A percentile compares a stretch with the other conserved stretches of the same genome.
Conservation (phyloP, 768 basidiomycete species). For the Neoboletus subvelutipes region DNA sequence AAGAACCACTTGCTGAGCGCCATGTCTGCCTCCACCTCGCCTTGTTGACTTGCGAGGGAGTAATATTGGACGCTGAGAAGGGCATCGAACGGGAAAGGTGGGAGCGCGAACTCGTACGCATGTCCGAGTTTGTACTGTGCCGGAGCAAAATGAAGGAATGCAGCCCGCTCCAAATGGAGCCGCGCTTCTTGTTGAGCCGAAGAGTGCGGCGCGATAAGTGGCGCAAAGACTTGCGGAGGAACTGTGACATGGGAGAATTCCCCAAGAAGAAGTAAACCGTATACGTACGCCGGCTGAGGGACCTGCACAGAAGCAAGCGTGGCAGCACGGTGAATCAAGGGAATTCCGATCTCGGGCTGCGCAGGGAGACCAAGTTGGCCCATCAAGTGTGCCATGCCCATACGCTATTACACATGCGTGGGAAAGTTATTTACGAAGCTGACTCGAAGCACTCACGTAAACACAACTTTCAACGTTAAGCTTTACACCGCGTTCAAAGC, state of each 20-base stretch:
- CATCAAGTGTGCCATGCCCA: slow-evolving; percentile 91
- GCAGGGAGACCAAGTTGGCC: slow-evolving; percentile 74
- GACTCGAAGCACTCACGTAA: slow-evolving; percentile 54
- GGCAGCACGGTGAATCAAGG: slow-evolving; percentile 77
- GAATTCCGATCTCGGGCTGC: slow-evolving; percentile 57
- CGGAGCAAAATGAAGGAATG: slow-evolving; percentile 79
- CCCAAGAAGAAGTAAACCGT: slow-evolving; percentile 79
- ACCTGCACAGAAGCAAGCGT: slow-evolving; percentile 67
- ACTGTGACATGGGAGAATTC: slow-evolving; percentile 75
- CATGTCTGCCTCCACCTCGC: slow-evolving; percentile 94
- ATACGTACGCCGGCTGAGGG: slow-evolving; percentile 88
- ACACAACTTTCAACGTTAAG: slow-evolving; percentile 74
- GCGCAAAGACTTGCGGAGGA: slow-evolving; percentile 48
- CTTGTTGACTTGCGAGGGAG: slow-evolving; percentile 74
- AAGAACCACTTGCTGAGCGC: slow-evolving; percentile 97
- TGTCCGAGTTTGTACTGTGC: slow-evolving; percentile 93
- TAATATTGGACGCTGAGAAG: slow-evolving; percentile 91
- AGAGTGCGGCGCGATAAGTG: slow-evolving; percentile 53
- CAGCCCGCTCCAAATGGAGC: slow-evolving; percentile 77
- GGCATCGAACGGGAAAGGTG: slow-evolving; percentile 86
- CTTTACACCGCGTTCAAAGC: slow-evolving; percentile 82
- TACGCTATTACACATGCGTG: slow-evolving; percentile 49
- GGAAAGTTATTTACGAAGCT: neutral
- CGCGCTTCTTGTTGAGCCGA: slow-evolving; percentile 60
- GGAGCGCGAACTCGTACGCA: slow-evolving; percentile 86